Evolutionary conservation across 805 yeast species (phyloP).

Genomic region (Yarrowia deformans): DNA sequence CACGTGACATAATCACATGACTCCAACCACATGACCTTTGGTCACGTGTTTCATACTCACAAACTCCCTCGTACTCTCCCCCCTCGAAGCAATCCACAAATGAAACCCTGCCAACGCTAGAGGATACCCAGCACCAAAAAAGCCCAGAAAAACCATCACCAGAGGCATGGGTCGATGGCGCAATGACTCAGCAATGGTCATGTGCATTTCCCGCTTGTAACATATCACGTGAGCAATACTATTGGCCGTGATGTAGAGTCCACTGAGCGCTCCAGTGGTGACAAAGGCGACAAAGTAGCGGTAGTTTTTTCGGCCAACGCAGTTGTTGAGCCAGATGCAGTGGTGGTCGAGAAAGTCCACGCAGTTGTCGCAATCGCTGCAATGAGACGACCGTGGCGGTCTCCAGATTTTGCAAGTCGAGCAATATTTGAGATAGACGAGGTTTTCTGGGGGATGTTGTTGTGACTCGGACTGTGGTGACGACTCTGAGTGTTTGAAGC

Average conservation of each 20-base stretch:
- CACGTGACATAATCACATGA: neutral
- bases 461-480: too few species aligned
- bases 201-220: slow-evolving; percentile 41
- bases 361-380: slow-evolving; percentile 73
- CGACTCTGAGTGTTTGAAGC: neutral
- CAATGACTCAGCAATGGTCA: slow-evolving; percentile 46
- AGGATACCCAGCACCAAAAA: slow-evolving; percentile 65
- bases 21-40: neutral
- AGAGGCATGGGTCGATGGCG: slow-evolving; percentile 47
- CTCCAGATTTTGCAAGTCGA: slow-evolving; percentile 74
- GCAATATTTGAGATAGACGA: slow-evolving; percentile 64
- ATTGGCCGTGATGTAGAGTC: slow-evolving; percentile 48
- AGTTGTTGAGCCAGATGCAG: slow-evolving; percentile 73
- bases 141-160: slow-evolving; percentile 60
- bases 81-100: slow-evolving; percentile 59
- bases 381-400: slow-evolving; percentile 78
- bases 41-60: slow-evolving; percentile 51
- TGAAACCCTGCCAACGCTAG: slow-evolving; percentile 61
- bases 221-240: slow-evolving; percentile 50
- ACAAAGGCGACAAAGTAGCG: slow-evolving; percentile 55
- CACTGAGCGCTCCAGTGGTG: slow-evolving; percentile 50
- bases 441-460: slow-evolving; percentile 41
- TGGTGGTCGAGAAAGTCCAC: slow-evolving; percentile 74
- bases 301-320: slow-evolving; percentile 79
- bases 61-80: slow-evolving; percentile 77